Conservation (phyloP, 1,284 basidiomycete species). For the Trichosporon faecale region DNA sequence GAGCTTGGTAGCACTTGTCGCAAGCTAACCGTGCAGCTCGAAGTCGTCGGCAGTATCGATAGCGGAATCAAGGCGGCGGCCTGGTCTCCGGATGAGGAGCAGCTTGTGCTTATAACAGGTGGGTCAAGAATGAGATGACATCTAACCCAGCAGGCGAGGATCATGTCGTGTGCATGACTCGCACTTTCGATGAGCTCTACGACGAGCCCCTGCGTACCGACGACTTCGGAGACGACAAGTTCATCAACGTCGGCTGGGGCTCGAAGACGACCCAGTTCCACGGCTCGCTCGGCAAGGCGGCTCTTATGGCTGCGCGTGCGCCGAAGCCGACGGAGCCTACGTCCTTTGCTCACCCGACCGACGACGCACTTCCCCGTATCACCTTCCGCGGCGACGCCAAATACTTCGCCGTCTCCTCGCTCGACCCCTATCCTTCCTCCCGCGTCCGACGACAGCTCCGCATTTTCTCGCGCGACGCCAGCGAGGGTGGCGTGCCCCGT, state of each 20-base stretch:
- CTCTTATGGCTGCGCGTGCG: conserved; percentile 56
- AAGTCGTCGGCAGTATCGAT: conserved; percentile 82
- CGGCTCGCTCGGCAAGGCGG: conserved; percentile 86
- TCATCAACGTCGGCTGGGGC: conserved; percentile 97
- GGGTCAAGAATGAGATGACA: conserved; percentile 15
- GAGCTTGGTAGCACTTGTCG: conserved; percentile 9
- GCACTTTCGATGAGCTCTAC: conserved; percentile 79
- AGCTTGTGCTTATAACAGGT: conserved; percentile 77
- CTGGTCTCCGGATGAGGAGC: conserved; percentile 88
- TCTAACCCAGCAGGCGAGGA: conserved; percentile 60
- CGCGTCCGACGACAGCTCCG: conserved; percentile 61
- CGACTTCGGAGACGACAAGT: conserved; percentile 85
- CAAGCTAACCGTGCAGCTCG: conserved; percentile 54
- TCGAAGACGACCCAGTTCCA: conserved; percentile 97
- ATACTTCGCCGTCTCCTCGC: conserved; percentile 78
- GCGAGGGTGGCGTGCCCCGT: conserved; percentile 57
- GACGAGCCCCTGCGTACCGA: conserved; percentile 69
- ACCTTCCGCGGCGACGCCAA: conserved; percentile 92
- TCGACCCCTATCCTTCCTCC: conserved; percentile 52
- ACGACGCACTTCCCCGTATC: conserved; percentile 70
- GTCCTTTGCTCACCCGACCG: conserved; percentile 58
- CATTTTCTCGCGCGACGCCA: conserved; percentile 67
- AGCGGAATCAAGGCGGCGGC: conserved; percentile 74
- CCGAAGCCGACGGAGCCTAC: conserved; percentile 56
- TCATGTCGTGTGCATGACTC: conserved; percentile 83